phyloP scores from a whole-genome alignment of 148 eudicot genomes.

The Nepenthes mirabilis region DNA sequence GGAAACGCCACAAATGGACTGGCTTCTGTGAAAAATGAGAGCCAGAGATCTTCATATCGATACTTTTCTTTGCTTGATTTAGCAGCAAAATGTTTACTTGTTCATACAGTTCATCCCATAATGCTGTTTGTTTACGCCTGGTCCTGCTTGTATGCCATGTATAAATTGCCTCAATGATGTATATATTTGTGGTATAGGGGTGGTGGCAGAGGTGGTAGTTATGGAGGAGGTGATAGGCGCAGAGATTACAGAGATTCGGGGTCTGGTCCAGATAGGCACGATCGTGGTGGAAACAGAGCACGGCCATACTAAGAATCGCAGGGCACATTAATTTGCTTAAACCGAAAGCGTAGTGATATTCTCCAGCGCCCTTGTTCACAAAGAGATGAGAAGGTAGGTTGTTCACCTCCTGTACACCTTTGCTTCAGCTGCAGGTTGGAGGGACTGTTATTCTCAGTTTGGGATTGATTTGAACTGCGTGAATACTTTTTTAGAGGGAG shows the following conservation, averaged over 20 bases:
- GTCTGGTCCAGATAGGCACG: slow-evolving; percentile 70
- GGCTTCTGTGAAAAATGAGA: too few species aligned
- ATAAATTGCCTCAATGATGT: not conserved
- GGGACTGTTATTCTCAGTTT: slow-evolving; percentile 17
- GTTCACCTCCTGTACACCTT: slow-evolving; percentile 45
- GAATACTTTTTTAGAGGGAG: slow-evolving; percentile 81
- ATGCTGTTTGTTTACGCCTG: too few species aligned
- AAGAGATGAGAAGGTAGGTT: slow-evolving; percentile 86
- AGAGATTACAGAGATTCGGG: slow-evolving; percentile 58
- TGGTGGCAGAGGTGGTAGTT: slow-evolving; percentile 43
- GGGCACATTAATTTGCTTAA: slow-evolving; percentile 32
- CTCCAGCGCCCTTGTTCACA: slow-evolving; percentile 39
- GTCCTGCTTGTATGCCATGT: not conserved
- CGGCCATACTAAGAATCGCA: slow-evolving; percentile 59
- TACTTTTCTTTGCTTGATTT: not conserved
- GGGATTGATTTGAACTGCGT: slow-evolving; percentile 62
- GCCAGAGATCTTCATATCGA: too few species aligned
- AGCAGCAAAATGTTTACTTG: not conserved
- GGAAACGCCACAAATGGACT: too few species aligned
- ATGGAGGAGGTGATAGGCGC: slow-evolving; percentile 52
- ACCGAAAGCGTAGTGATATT: slow-evolving; percentile 21
- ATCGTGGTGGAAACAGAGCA: slow-evolving; percentile 69
- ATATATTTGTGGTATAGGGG: slow-evolving; percentile 10
- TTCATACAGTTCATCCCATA: too few species aligned
- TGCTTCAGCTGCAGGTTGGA: slow-evolving; percentile 10